phyloP scores from a whole-genome alignment of 768 basidiomycete species.

The Pisolithus microcarpus region DNA sequence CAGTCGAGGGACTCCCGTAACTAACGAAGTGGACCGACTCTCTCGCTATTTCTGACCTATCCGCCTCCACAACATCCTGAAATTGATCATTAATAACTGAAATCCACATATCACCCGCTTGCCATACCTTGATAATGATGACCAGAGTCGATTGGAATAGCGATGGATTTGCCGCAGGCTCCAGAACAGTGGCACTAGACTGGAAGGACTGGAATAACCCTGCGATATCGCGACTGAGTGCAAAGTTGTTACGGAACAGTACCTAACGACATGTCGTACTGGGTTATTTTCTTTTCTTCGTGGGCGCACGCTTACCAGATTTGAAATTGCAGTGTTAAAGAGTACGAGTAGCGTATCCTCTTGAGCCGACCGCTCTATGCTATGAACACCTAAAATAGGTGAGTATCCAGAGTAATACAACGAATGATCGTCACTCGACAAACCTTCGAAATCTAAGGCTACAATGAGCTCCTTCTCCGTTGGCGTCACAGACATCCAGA shows the following conservation, averaged over 20 bases:
- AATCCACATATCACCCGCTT: neutral
- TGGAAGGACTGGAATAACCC: constrained; percentile 52
- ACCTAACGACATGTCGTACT: constrained; percentile 28
- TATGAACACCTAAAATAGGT: constrained; percentile 36
- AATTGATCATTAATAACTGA: neutral
- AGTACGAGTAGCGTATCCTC: constrained; percentile 52
- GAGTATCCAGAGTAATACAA: neutral
- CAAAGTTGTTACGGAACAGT: constrained; percentile 53
- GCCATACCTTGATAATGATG: constrained; percentile 48
- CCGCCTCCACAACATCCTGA: constrained; percentile 53
- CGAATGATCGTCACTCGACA: neutral
- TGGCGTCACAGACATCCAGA: constrained; percentile 54
- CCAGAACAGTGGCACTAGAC: constrained; percentile 41
- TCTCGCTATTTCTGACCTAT: constrained; percentile 44
- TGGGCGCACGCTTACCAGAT: constrained; percentile 32
- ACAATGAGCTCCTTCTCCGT: constrained; percentile 43
- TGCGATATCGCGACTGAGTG: constrained; percentile 45
- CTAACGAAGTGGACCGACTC: constrained; percentile 33
- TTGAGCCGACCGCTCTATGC: constrained; percentile 49
- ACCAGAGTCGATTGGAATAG: constrained; percentile 47
- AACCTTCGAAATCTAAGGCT: constrained; percentile 53
- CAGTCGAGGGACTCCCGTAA: neutral
- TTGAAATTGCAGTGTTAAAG: constrained; percentile 54
- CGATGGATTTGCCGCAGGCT: constrained; percentile 44
- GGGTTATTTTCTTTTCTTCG: no score